A percentile compares a stretch with the other conserved stretches of the same genome.
Conservation (phyloP, 2,329 filamentous ascomycete genomes). For the Dothistroma septosporum region DNA sequence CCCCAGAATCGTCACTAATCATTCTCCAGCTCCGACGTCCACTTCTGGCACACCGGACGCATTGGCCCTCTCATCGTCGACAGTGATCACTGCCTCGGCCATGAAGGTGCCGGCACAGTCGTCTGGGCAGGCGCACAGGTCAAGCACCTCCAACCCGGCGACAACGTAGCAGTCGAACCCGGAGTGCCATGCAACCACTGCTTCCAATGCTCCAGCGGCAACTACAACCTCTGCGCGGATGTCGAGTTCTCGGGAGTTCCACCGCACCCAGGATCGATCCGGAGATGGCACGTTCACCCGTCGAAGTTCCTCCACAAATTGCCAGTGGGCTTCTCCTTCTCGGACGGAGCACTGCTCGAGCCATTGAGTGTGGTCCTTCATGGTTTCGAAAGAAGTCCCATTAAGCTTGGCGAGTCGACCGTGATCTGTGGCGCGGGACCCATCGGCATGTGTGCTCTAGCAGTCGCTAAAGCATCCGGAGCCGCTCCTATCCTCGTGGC, state of each 20-base stretch:
- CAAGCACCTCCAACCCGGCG: constrained; percentile 55
- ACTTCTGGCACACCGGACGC: constrained; percentile 94
- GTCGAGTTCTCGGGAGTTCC: constrained; percentile 91
- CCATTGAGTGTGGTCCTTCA: constrained; percentile 47
- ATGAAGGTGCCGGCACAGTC: constrained; percentile 65
- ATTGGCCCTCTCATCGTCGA: constrained; percentile 95
- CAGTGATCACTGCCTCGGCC: constrained; percentile 31
- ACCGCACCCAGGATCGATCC: constrained; percentile 79
- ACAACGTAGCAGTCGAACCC: constrained; percentile 64
- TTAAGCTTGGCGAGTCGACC: constrained; percentile 35
- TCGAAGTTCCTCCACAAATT: constrained; percentile 89
- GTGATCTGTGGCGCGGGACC: constrained; percentile 61
- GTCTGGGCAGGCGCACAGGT: constrained; percentile 56
- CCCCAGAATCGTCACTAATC: not conserved
- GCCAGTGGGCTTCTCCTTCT: constrained; percentile 67
- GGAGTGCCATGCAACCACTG: constrained; percentile 60
- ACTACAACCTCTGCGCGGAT: constrained; percentile 82
- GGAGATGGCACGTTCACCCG: constrained; percentile 76
- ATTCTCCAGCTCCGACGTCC: constrained; percentile 55
- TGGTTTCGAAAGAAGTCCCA: constrained; percentile 38
- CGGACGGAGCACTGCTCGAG: constrained; percentile 86
- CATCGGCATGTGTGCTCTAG: constrained; percentile 58
- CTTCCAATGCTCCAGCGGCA: constrained; percentile 66
- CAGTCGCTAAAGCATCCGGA: constrained; percentile 57
- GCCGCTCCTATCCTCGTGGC: constrained; percentile 76